phyloP scores from a whole-genome alignment of 2,329 filamentous ascomycete species.

The Geosmithia morbida region DNA sequence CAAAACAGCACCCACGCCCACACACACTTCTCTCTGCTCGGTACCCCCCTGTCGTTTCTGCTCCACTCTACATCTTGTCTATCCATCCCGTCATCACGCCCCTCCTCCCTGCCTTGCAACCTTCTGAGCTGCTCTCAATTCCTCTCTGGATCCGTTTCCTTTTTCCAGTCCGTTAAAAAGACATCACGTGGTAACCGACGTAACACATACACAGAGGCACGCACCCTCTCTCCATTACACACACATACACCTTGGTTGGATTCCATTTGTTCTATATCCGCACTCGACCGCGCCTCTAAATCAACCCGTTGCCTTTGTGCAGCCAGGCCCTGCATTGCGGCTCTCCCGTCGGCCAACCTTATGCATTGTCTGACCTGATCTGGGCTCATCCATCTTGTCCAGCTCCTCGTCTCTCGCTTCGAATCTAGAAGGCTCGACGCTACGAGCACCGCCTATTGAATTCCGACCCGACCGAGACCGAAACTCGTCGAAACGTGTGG shows the following conservation, averaged over 20 bases:
- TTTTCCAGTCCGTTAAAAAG: background rate
- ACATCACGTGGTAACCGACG: background rate
- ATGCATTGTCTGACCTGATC: conserved; percentile 2
- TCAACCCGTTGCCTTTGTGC: background rate
- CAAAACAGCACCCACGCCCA: background rate
- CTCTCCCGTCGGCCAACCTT: background rate
- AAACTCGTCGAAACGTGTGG: background rate
- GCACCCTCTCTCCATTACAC: background rate
- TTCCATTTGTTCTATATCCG: background rate
- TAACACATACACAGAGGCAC: background rate
- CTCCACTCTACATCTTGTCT: background rate
- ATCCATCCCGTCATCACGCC: conserved; percentile 3
- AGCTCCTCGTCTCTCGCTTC: background rate
- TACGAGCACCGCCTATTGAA: background rate
- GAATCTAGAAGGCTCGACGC: too few relatives aligned
- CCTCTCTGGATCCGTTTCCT: background rate
- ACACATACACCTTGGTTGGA: background rate
- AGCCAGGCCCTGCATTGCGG: background rate
- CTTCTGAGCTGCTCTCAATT: background rate
- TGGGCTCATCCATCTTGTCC: background rate
- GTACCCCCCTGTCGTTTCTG: background rate
- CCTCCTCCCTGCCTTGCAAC: background rate
- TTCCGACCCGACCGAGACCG: too few relatives aligned
- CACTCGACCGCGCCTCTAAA: background rate
- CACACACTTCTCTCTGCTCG: background rate